Base-by-base conservation (phyloP, 108 stramenopile species). In the Cylindrotheca fusiformis region DNA sequence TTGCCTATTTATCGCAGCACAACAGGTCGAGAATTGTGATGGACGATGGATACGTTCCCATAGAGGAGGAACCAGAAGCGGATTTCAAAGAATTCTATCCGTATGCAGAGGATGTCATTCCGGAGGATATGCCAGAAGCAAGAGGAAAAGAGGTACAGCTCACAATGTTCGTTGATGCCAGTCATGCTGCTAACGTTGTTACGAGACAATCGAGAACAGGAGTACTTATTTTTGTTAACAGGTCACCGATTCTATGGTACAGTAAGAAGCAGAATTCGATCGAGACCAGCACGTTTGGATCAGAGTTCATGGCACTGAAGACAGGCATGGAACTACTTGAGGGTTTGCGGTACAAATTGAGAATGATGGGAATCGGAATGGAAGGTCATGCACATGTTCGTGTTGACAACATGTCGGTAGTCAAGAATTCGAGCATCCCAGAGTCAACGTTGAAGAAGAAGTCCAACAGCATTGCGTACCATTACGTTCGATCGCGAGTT, bases 321-420 rank as follows among this genome's bases (percentile, higher is more conserved):
- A n/a, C n/a, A n/a, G n/a, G n/a, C n/a, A n/a, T 67, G 3, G 83
- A 84, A 52, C n/a, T 68, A 5, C 1, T 84, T 20, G 21, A 57
- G 14, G 82, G 71, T 23, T 51, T 84, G n/a, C 75, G 81, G 3
- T 80, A 78, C 72, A 84, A 84, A 33, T 28, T 84, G 1, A 46
- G 78, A 26, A 84, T 84, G 82, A 79, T 84, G 82, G 82, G 82
- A 23, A 65, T 79, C 0, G 68, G 65, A 0, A 20, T 80, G 5
- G 58, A 63, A 0, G 75, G 67, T 21, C 55, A 71, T 22, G 26
- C 78, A 0, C 27, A 44, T 27, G 41, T 78, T 0, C 53, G n/a
- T 32, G 55, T 53, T 30, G 83, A 84, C 48, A 80, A 80, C 44
- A 61, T 48, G 62, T 74, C 72, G 1, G 72, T 76, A 12, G 60